Percentiles rank a stretch among this genome's conserved stretches.
These are phyloP conservation scores for Cyanidium caldarium DNA, from an alignment of 23 red algal genomes.

Conservation along the genomic window DNA sequence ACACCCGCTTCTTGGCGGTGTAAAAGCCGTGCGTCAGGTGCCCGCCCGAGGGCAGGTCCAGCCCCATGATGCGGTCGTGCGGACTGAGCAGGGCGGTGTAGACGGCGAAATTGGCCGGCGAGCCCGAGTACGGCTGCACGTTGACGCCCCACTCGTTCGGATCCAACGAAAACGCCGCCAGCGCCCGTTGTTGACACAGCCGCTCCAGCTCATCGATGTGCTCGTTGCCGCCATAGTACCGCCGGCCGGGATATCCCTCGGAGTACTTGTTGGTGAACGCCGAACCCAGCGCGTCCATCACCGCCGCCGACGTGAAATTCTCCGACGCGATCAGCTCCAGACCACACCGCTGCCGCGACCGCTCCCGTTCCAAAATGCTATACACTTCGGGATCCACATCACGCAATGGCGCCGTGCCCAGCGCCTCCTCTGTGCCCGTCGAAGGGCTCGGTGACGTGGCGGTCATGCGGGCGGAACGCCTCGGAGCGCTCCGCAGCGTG, in stretches of 20 bases:
- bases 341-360: constrained; percentile 66
- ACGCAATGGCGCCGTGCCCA: constrained; percentile 33
- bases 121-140: constrained; percentile 98
- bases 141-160: constrained; percentile 80
- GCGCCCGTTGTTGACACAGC: constrained; percentile 73
- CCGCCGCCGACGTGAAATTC: constrained; percentile 95
- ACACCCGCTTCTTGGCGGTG: constrained; percentile 92
- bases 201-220: constrained; percentile 87
- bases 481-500: too few species aligned
- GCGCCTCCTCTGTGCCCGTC: too few species aligned
- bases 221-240: constrained; percentile 98
- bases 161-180: constrained; percentile 62
- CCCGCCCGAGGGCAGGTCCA: constrained; percentile 84
- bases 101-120: constrained; percentile 89
- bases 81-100: constrained; percentile 81
- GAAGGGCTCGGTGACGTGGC: too few species aligned
- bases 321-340: constrained; percentile 98
- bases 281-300: constrained; percentile 69
- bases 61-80: constrained; percentile 99
- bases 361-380: constrained; percentile 64
- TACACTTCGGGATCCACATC: constrained; percentile 67
- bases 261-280: constrained; percentile 98
- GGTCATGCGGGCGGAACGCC: too few species aligned
- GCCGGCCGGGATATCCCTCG: constrained; percentile 78
- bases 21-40: constrained; percentile 99